Base-by-base conservation (phyloP, 2,329 filamentous ascomycete genomes). In the Dichotomopilus funicola region DNA sequence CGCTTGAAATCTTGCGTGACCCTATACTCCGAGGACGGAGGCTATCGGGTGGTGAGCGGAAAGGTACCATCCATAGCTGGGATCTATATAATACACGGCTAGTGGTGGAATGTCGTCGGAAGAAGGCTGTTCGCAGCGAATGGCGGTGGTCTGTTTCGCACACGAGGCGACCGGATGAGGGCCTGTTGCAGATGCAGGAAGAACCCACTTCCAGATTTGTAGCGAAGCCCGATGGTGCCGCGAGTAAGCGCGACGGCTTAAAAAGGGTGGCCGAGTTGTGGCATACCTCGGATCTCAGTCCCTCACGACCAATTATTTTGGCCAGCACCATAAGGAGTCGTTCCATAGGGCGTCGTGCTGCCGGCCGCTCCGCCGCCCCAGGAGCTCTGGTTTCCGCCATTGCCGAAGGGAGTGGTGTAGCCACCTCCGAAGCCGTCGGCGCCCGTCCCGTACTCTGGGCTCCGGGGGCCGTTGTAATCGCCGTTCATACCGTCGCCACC, bases 401-500 rank as follows among this genome's bases (percentile, higher is more conserved):
- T 65, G 31, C 78, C 83, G 64, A 85, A 88, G 0, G 87, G 84
- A 7, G 87, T 89, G 8, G 82, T 85, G 67, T 82, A 88, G 38
- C 86, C 87, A 57, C 82, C 87, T 56, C 82, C 84, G 33, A 57
- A 58, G 6, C 76, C 77, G 19, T 75, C 76, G 53, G 75, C 77
- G 19, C 76, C 81, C 53, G 82, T 73, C 77, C 85, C 76, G 68
- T 78, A 81, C 72, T 85, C 83, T 9, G 85, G 86, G 66, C 84
- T 88, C 59, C 83, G 79, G 2, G 83, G 83, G 1, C 83, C 86
- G 63, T 82, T 80, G 61, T 82, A 82, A 56, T 79, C 79, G 59
- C 79, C 81, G 60, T 78, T 61, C 48, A 47, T 62, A 33, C 61
- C 64, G 11, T 59, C 60, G 12, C 51, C 57, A n/a, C 72, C 72